phyloP scores from a whole-genome alignment of 768 basidiomycete species.

The Tylopilus sp. region DNA sequence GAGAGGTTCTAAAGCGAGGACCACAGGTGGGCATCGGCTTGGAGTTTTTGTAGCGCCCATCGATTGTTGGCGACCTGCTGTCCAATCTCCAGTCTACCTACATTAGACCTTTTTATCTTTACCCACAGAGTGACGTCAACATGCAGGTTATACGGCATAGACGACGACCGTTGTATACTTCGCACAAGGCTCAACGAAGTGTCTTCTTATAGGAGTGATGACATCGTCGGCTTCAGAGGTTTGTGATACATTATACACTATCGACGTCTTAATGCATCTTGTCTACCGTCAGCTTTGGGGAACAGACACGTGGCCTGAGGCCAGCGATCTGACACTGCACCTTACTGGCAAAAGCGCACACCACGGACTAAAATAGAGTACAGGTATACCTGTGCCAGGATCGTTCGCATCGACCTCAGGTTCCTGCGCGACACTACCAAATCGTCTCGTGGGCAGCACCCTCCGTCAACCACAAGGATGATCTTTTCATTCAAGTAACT shows the following conservation, averaged over 20 bases:
- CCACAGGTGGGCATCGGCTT: constrained; percentile 80
- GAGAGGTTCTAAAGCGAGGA: constrained; percentile 66
- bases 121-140: no score
- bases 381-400: no score
- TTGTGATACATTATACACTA: not conserved
- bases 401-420: no score
- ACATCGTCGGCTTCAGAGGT: not conserved
- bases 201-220: no score
- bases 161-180: no score
- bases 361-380: no score
- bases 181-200: no score
- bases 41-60: constrained; percentile 56
- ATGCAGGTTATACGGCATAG: no score
- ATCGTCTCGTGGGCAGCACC: not conserved
- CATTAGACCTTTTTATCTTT: no score
- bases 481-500: constrained; percentile 17
- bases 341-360: not conserved
- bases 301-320: not conserved
- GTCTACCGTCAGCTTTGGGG: not conserved
- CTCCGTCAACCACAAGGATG: not conserved
- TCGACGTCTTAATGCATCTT: not conserved
- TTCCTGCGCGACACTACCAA: not conserved
- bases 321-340: not conserved
- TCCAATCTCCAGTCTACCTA: no score
- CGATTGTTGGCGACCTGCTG: constrained; percentile 8